These are phyloP conservation scores for Pulicaria dysenterica DNA, from an alignment of 129 eudicot genomes.

Conservation along the genomic window DNA sequence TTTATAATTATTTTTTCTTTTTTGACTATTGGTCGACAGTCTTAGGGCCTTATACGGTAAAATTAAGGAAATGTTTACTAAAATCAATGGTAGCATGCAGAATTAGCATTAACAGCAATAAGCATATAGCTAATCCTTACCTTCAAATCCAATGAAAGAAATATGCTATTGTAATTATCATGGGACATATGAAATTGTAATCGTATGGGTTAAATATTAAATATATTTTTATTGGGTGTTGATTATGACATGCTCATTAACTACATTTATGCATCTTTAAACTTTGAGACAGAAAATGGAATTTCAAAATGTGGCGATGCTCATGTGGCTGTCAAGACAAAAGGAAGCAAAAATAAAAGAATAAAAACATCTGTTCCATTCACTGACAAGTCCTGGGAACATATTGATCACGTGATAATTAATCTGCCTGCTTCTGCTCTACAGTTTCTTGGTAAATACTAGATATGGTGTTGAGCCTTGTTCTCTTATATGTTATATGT, in stretches of 20 bases:
- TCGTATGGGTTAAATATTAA: background rate
- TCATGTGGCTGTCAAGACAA: constrained; percentile 53
- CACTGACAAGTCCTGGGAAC: constrained; percentile 80
- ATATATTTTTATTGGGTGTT: background rate
- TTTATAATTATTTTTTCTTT: background rate
- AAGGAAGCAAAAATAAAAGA: constrained; percentile 61
- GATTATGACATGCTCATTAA: constrained; percentile 12
- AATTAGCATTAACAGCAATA: background rate
- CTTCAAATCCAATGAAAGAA: background rate
- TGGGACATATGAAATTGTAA: background rate
- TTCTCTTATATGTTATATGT: background rate
- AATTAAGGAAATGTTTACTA: background rate
- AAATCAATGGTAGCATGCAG: background rate
- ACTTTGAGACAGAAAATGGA: constrained; percentile 40
- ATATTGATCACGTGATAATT: constrained; percentile 92
- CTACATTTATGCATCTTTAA: background rate
- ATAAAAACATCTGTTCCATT: constrained; percentile 49
- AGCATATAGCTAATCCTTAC: constrained; percentile 4
- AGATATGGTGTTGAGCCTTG: background rate
- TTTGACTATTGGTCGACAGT: constrained; percentile 15
- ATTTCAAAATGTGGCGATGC: constrained; percentile 26
- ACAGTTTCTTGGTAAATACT: constrained; percentile 69
- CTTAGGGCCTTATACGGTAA: constrained; percentile 1
- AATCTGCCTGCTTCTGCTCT: constrained; percentile 96
- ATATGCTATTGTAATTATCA: background rate